Evolutionary conservation across 306 rosid species (phyloP).

Genomic region (Acacia confusa): DNA sequence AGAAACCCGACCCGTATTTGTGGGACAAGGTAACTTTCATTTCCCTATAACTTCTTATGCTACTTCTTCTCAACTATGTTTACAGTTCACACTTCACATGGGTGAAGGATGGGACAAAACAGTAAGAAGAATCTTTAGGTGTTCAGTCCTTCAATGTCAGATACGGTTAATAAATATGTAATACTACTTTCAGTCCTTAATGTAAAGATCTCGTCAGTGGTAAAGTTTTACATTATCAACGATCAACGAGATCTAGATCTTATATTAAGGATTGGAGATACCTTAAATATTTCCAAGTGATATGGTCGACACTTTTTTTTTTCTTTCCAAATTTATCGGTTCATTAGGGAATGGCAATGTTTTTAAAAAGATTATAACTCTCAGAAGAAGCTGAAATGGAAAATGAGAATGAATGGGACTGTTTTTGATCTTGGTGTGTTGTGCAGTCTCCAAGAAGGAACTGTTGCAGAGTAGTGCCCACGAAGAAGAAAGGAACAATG

Average conservation of each 20-base stretch:
- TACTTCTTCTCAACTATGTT: neutral
- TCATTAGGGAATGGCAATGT: neutral
- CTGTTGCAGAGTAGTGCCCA: constrained; percentile 53
- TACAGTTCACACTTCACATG: neutral
- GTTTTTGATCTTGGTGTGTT: constrained; percentile 20
- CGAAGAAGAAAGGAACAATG: constrained; percentile 41
- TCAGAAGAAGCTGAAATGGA: neutral
- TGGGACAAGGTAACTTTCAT: constrained; percentile 65
- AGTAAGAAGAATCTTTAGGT: neutral
- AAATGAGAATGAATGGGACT: neutral
- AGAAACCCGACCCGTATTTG: constrained; percentile 49
- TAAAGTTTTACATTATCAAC: too few species aligned
- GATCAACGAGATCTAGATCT: too few species aligned
- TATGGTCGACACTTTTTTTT: too few species aligned
- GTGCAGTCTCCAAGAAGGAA: constrained; percentile 74
- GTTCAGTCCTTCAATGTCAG: neutral
- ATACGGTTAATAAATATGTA: too few species aligned
- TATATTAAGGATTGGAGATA: too few species aligned
- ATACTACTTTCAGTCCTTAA: too few species aligned
- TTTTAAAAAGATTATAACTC: neutral
- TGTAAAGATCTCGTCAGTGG: too few species aligned
- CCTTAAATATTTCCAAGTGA: too few species aligned
- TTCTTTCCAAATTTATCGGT: neutral
- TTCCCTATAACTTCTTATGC: neutral
- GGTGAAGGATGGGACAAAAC: neutral